These are phyloP conservation scores for Pythium oligandrum DNA, from an alignment of 352 stramenopile species.

Conservation along the genomic window DNA sequence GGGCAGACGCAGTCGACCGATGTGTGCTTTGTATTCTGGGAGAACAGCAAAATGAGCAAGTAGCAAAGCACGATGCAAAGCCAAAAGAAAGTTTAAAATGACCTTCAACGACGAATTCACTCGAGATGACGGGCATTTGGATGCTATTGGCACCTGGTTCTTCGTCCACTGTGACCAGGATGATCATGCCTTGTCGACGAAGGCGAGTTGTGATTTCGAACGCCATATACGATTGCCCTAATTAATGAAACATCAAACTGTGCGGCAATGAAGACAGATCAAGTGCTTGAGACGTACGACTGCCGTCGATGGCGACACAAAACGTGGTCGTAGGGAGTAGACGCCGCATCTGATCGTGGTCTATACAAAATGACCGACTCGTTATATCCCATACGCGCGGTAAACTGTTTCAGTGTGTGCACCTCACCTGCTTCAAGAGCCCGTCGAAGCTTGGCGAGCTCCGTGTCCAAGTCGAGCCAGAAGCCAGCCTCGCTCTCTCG, in stretches of 20 bases:
- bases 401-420: neutral
- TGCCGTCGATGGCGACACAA: conserved; percentile 58
- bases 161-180: conserved; percentile 46
- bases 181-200: conserved; percentile 41
- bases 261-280: no score
- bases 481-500: conserved; percentile 57
- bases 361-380: conserved; percentile 13
- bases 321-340: conserved; percentile 42
- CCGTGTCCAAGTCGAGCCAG: conserved; percentile 51
- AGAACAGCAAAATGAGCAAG: neutral
- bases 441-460: conserved; percentile 27
- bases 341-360: conserved; percentile 29
- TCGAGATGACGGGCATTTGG: conserved; percentile 53
- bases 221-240: conserved; percentile 59
- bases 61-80: neutral
- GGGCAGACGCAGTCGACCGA: conserved; percentile 31
- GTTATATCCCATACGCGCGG: neutral
- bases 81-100: neutral
- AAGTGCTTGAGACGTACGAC: conserved; percentile 29
- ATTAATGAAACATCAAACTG: no score
- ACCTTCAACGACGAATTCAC: conserved; percentile 57
- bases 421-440: conserved; percentile 26
- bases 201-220: conserved; percentile 44
- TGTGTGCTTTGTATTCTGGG: conserved; percentile 53
- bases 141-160: conserved; percentile 28